Conservation (phyloP, 306 rosid genomes). For the Sicyos edulis region DNA sequence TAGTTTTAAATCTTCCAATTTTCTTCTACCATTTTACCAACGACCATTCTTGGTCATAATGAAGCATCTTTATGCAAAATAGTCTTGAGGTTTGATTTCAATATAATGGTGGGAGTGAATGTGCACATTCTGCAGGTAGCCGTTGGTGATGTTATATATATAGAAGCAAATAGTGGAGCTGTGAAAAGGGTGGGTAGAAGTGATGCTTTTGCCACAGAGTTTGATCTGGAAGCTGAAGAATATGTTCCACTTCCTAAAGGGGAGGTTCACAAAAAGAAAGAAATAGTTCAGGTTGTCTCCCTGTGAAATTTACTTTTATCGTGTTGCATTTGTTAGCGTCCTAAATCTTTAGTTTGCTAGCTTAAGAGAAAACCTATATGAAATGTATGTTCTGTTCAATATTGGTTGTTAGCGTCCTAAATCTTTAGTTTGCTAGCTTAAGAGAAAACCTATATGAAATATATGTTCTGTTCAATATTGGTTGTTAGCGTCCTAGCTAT, state of each 20-base stretch:
- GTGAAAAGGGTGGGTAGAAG: conserved; percentile 96
- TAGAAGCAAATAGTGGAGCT: conserved; percentile 96
- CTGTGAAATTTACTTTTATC: conserved; percentile 18
- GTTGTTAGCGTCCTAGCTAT: too few species aligned
- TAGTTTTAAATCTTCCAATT: neutral
- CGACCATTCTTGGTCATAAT: conserved; percentile 1
- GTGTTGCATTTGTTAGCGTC: neutral
- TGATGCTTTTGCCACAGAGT: conserved; percentile 96
- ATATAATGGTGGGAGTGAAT: neutral
- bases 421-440: neutral
- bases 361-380: neutral
- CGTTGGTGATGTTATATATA: conserved; percentile 88
- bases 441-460: neutral
- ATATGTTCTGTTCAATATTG: too few species aligned
- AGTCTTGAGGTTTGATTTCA: neutral
- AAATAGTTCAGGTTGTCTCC: conserved; percentile 83
- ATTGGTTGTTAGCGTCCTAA: too few species aligned
- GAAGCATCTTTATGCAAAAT: neutral
- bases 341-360: neutral
- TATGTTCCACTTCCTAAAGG: conserved; percentile 99
- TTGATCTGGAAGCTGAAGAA: conserved; percentile 97
- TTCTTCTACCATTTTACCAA: neutral
- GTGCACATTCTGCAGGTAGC: conserved; percentile 50
- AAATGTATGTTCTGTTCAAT: too few species aligned
- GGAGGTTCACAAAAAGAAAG: conserved; percentile 96